Evolutionary conservation across 2,329 filamentous ascomycete species (phyloP).

Genomic region (Aspergillus sp.): DNA sequence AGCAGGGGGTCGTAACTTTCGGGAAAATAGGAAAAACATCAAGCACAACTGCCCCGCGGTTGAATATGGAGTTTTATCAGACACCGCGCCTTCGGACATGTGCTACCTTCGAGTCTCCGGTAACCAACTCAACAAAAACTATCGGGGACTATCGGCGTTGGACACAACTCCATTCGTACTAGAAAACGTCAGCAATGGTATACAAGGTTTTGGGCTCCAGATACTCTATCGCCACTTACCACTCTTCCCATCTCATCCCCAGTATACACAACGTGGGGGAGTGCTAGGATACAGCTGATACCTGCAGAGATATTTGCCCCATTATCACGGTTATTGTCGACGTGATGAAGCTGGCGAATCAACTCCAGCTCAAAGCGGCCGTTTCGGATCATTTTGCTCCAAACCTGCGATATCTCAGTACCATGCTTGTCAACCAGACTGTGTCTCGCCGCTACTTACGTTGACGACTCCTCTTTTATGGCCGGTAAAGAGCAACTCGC

Average conservation of each 20-base stretch:
- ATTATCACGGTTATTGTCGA: constrained; percentile 66
- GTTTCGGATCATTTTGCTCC: constrained; percentile 56
- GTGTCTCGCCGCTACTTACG: constrained; percentile 32
- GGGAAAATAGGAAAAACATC: neutral
- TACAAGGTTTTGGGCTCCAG: neutral
- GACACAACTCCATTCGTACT: constrained; percentile 61
- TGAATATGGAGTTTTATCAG: neutral
- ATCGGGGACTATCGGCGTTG: constrained; percentile 43
- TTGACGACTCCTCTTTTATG: constrained; percentile 83
- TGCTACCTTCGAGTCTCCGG: too few relatives aligned
- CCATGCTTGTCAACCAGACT: neutral
- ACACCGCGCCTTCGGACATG: neutral
- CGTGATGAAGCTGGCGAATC: constrained; percentile 78
- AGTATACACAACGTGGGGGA: constrained; percentile 82
- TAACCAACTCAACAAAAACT: neutral
- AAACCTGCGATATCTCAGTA: constrained; percentile 46
- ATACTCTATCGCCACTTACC: constrained; percentile 53
- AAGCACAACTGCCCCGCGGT: neutral
- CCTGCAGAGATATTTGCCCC: constrained; percentile 58
- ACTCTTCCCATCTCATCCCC: constrained; percentile 92
- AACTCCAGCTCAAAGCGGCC: constrained; percentile 75
- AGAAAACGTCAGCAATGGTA: constrained; percentile 20
- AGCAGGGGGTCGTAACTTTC: neutral
- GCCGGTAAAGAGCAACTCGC: constrained; percentile 83
- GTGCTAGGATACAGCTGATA: constrained; percentile 83